Evolutionary conservation across 202 grass and related monocot species (phyloP), one percentile per base, ranked within the genome.

Genomic region (Carex arenaria): DNA sequence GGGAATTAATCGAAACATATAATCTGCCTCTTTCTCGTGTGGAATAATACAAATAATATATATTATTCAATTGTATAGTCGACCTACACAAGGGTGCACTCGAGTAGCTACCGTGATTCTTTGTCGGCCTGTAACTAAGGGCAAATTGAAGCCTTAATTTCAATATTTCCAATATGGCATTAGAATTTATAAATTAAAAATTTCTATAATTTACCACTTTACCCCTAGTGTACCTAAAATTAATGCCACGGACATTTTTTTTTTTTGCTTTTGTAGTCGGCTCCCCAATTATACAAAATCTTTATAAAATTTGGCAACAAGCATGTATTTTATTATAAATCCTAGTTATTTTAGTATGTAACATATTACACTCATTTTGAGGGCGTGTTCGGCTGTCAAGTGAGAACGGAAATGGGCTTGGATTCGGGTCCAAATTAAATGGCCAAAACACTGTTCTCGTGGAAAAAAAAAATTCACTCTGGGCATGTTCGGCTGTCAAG

Each of bases 111-210:
- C 86, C 82, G 7, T 52, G 87, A 91, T 91, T 96, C 89, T 68
- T 89, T 93, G 89, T 96, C 93, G 89, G 90, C 90, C 87, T 79
- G 83, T 91, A 89, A 91, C 81, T 12, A 36, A 61, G 69, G 49
- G 59, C 87, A 82, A 89, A 91, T 87, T 73, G 89, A 90, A 56
- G 3, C n/a, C 11, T 28, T 74, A 74, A 51, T 20, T 4, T 63
- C 7, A 3, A 26, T 26, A 63, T 28, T 49, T 49, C 10, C 10
- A 49, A 49, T 49, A 49, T 10, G 9, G 10, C 45, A 11, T 49
- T 49, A 45, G 20, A 8, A 23, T 11, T 22, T 62, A 28, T 0
- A 17, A 66, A 66, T 36, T 66, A 17, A 7, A 30, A 32, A 66
- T 66, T 66, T 13, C 12, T 66, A 34, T 13, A 66, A 66, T 34